Percentiles rank a stretch among this genome's conserved stretches.
Conservation (phyloP, 768 basidiomycete genomes). For the Russula virescens region DNA sequence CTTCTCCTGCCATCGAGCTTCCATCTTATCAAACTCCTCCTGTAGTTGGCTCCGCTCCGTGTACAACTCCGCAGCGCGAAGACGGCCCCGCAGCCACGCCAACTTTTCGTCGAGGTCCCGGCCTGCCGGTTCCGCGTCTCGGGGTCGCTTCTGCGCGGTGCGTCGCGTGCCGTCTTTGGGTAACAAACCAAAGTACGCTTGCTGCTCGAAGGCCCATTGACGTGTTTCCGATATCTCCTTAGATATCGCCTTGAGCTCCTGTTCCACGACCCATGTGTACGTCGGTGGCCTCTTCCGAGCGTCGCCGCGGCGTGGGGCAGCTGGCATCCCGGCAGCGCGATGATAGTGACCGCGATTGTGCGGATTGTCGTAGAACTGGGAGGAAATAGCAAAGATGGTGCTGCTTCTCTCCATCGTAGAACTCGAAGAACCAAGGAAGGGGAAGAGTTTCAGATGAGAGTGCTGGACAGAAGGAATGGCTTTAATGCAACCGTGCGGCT, state of each 20-base stretch:
- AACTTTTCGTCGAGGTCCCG: slow-evolving; percentile 10
- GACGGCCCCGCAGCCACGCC: slow-evolving; percentile 12
- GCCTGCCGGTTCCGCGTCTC: slow-evolving; percentile 1
- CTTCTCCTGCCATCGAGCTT: slow-evolving; percentile 45
- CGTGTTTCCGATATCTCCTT: slow-evolving; percentile 49
- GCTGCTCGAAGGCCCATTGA: slow-evolving; percentile 61
- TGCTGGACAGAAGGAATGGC: not conserved
- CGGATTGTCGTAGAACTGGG: slow-evolving; percentile 15
- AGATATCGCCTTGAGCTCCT: slow-evolving; percentile 41
- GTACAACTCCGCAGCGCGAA: slow-evolving; percentile 13
- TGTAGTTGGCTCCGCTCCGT: slow-evolving; percentile 42
- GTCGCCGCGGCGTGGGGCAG: slow-evolving; percentile 1
- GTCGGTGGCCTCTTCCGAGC: slow-evolving; percentile 31
- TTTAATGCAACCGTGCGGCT: slow-evolving; percentile 19
- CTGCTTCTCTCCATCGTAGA: slow-evolving; percentile 20
- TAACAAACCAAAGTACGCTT: slow-evolving; percentile 28
- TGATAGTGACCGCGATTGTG: slow-evolving; percentile 12
- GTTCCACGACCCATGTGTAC: slow-evolving; percentile 44
- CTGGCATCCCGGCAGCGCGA: slow-evolving; percentile 5
- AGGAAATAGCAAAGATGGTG: slow-evolving; percentile 21
- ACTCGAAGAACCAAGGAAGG: not conserved
- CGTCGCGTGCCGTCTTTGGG: slow-evolving; percentile 1
- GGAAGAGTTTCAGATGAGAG: not conserved
- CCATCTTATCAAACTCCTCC: slow-evolving; percentile 51
- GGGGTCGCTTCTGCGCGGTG: not conserved